These are phyloP conservation scores for Wickerhamomyces pijperi DNA, from an alignment of 805 yeast genomes.

Conservation along the genomic window DNA sequence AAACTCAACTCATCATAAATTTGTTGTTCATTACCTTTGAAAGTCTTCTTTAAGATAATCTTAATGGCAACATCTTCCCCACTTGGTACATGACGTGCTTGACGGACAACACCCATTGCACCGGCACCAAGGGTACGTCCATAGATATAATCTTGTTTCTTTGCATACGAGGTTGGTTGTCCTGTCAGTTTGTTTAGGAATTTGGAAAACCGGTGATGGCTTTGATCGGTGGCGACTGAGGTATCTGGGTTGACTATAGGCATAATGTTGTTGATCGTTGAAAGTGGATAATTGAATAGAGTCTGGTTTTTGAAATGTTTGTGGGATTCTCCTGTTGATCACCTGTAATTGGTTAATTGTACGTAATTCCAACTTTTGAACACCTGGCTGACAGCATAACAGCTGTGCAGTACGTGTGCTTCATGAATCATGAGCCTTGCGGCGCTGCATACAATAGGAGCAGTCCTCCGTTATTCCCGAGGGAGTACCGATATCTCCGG, in stretches of 20 bases:
- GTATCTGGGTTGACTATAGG: slow-evolving; percentile 5
- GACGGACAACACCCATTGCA: slow-evolving; percentile 83
- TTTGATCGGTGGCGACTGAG: slow-evolving; percentile 6
- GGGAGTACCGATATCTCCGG: no score
- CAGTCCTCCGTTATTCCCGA: no score
- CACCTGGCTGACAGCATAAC: no score
- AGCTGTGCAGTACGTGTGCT: background rate
- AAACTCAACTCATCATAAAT: slow-evolving; percentile 70
- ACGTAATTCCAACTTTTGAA: no score
- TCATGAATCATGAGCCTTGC: background rate
- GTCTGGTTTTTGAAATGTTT: background rate
- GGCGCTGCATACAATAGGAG: no score
- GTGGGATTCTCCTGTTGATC: no score
- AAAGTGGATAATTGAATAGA: background rate
- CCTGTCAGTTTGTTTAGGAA: slow-evolving; percentile 49
- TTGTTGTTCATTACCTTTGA: slow-evolving; percentile 67
- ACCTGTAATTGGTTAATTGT: no score
- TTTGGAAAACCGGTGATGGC: slow-evolving; percentile 24
- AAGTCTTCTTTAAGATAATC: slow-evolving; percentile 75
- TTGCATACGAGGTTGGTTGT: slow-evolving; percentile 58
- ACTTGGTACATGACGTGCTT: slow-evolving; percentile 43
- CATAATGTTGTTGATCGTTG: slow-evolving; percentile 3
- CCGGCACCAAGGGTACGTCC: slow-evolving; percentile 91
- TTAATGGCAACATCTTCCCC: slow-evolving; percentile 80
- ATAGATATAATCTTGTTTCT: slow-evolving; percentile 63